phyloP scores from a whole-genome alignment of 2,329 filamentous ascomycete genomes.

The Colletotrichum sojae region DNA sequence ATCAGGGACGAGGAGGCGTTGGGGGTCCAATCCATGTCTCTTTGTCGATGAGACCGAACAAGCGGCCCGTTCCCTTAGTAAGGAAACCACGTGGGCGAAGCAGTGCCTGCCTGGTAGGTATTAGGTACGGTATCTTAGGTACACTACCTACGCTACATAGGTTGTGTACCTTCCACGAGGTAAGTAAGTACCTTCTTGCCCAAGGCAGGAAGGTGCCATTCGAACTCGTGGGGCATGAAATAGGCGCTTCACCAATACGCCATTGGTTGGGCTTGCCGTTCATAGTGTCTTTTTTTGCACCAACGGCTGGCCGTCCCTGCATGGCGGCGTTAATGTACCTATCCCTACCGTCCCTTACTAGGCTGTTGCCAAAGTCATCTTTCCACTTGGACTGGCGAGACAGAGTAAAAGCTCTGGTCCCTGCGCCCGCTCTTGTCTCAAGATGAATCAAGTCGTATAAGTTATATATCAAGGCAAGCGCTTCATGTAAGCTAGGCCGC shows the following conservation, averaged over 20 bases:
- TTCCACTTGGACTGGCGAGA: not conserved
- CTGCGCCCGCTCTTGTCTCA: constrained; percentile 9
- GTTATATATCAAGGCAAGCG: not conserved
- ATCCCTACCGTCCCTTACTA: not conserved
- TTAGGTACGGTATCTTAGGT: no score
- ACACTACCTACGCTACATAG: no score
- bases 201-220: constrained; percentile 14
- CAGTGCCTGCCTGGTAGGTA: not conserved
- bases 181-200: not conserved
- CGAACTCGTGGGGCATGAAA: no score
- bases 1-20: constrained; percentile 20
- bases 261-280: constrained; percentile 26
- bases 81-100: constrained; percentile 33
- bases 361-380: not conserved
- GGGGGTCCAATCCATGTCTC: not conserved
- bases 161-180: no score
- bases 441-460: not conserved
- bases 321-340: not conserved
- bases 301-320: constrained; percentile 12
- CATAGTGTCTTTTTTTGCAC: not conserved
- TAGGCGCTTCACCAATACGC: constrained; percentile 12
- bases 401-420: constrained; percentile 7
- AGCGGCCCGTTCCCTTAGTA: constrained; percentile 38
- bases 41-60: constrained; percentile 25
- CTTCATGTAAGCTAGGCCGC: not conserved